A percentile compares a stretch with the other conserved stretches of the same genome.
Evolutionary conservation across 345 rosid species (phyloP).

Genomic region (Eucalyptus cloeziana): DNA sequence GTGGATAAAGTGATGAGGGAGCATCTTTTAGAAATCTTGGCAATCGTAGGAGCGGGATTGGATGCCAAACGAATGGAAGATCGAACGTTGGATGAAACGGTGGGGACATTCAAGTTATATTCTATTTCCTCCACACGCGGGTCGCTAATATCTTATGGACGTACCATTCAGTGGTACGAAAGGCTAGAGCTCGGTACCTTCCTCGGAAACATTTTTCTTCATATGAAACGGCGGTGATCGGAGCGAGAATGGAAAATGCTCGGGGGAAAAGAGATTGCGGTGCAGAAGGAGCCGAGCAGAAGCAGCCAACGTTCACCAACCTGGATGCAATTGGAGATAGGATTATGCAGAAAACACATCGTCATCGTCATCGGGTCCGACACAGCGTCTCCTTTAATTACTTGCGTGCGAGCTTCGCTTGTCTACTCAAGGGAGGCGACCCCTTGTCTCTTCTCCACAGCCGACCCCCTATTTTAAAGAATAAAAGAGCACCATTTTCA

Average conservation of each 20-base stretch:
- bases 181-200: not conserved
- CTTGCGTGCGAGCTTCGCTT: not conserved
- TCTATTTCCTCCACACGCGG: not conserved
- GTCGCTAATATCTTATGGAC: fast-evolving
- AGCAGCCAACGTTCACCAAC: not conserved
- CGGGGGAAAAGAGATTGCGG: fast-evolving
- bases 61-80: not conserved
- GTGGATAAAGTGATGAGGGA: not conserved
- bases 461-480: not conserved
- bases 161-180: not conserved
- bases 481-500: not conserved
- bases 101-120: not conserved
- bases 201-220: not conserved
- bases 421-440: not conserved
- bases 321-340: not conserved
- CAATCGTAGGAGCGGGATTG: not conserved
- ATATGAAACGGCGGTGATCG: not conserved
- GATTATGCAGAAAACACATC: not conserved
- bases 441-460: not conserved
- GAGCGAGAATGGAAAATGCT: not conserved
- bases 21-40: not conserved
- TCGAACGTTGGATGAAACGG: not conserved
- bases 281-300: not conserved
- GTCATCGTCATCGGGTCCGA: not conserved
- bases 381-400: not conserved